Conservation (phyloP, 441 rosid genomes). For the Arabidopsis lyrata region DNA sequence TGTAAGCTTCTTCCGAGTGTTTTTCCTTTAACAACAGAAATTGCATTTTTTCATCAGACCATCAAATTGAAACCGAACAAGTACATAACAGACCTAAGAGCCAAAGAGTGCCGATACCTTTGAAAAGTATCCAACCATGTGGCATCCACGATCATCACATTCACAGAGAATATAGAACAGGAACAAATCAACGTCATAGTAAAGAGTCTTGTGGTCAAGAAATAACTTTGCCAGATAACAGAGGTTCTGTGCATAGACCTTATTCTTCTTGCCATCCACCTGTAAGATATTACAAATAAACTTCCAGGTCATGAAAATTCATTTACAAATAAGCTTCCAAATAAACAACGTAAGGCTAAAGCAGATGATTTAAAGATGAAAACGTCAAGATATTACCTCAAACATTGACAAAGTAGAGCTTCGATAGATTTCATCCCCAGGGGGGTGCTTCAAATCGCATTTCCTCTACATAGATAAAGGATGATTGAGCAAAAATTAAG, state of each 20-base stretch:
- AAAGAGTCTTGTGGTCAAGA: slow-evolving; percentile 99
- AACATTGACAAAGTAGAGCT: slow-evolving; percentile 98
- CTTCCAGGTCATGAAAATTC: not conserved
- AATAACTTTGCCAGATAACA: slow-evolving; percentile 96
- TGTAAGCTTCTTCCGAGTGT: slow-evolving; percentile 97
- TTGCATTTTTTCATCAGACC: slow-evolving; percentile 6
- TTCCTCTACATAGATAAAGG: slow-evolving; percentile 62
- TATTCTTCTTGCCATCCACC: slow-evolving; percentile 99
- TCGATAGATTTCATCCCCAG: slow-evolving; percentile 99
- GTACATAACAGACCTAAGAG: slow-evolving; percentile 22
- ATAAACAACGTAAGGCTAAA: not conserved
- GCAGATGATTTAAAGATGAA: not conserved
- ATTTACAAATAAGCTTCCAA: not conserved
- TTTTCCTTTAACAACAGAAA: slow-evolving; percentile 75
- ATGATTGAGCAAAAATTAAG: not conserved
- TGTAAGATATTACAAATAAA: slow-evolving; percentile 41
- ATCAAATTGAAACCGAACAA: slow-evolving; percentile 9
- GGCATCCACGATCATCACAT: slow-evolving; percentile 99
- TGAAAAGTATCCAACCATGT: slow-evolving; percentile 99
- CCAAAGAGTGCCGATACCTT: slow-evolving; percentile 59
- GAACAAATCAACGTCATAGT: slow-evolving; percentile 96
- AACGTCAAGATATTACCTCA: slow-evolving; percentile 62
- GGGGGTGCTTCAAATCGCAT: slow-evolving; percentile 98
- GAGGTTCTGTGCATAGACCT: slow-evolving; percentile 98
- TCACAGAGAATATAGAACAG: slow-evolving; percentile 93